phyloP scores from a whole-genome alignment of 2,329 filamentous ascomycete genomes.

The Exophiala spinifera region DNA sequence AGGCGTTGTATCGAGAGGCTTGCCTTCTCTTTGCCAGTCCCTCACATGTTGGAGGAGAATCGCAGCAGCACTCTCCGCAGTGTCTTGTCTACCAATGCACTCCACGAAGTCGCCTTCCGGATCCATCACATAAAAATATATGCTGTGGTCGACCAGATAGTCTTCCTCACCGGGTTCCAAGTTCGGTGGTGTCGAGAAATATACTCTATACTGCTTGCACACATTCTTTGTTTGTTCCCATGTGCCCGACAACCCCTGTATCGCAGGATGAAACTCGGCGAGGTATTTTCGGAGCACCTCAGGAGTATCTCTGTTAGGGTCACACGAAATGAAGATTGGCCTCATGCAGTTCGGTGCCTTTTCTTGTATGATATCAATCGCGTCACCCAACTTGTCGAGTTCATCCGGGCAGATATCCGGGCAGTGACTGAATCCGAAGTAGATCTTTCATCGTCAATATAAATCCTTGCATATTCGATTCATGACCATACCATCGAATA shows the following conservation, averaged over 20 bases:
- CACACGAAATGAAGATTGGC: constrained; percentile 92
- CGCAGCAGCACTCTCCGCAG: constrained; percentile 77
- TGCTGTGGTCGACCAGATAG: constrained; percentile 97
- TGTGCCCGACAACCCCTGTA: constrained; percentile 85
- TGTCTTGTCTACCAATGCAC: constrained; percentile 91
- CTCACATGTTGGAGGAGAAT: constrained; percentile 84
- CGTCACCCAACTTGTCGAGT: constrained; percentile 97
- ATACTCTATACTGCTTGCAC: constrained; percentile 94
- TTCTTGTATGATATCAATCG: constrained; percentile 68
- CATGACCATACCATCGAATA: constrained; percentile 54
- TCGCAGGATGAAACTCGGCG: constrained; percentile 79
- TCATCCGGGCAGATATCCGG: constrained; percentile 99
- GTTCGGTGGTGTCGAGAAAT: constrained; percentile 87
- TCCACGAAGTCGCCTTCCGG: constrained; percentile 98
- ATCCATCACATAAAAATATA: constrained; percentile 99
- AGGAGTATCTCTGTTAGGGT: constrained; percentile 86
- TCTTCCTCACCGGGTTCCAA: constrained; percentile 85
- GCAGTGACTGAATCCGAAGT: constrained; percentile 98
- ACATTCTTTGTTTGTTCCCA: constrained; percentile 92
- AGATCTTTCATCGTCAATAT: constrained; percentile 59
- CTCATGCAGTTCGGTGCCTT: constrained; percentile 52
- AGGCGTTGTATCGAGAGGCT: constrained; percentile 48
- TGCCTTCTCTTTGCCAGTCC: constrained; percentile 61
- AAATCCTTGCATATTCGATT: background rate
- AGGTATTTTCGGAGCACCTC: constrained; percentile 81